Evolutionary conservation across 306 rosid species (phyloP), one percentile per base, ranked within the genome.

Genomic region (Cicer pinnatifidum): DNA sequence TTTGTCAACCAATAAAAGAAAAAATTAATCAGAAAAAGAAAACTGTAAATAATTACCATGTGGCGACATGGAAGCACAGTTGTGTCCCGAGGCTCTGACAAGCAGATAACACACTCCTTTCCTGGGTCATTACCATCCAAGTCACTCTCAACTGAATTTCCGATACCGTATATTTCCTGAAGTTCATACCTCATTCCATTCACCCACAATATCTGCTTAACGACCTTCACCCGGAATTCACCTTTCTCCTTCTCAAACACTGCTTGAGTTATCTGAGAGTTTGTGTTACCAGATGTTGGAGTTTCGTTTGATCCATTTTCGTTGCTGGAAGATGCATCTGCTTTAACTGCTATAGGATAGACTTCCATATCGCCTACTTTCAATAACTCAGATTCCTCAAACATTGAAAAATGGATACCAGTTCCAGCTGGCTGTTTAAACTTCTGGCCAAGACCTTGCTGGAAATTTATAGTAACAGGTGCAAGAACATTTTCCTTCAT

Each of bases 61-160:
- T 95, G 99, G 61, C 99, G 90, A 85, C 99, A 95, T 3, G 99
- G 99, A 81, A 95, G 99, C 63, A 88, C 93, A 15, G 97, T 87
- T 16, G 99, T 95, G 81, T 95, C 97, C 52, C 91, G 85, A 57
- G 99, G 99, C 65, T 95, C 99, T 11, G 99, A 95, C 78, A 95
- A 80, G 89, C 99, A 95, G 82, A 95, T 95, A 78, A 90, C 99
- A 6, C 99, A 95, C 81, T 95, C 99, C 86, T 91, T 95, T 70
- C 97, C 99, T 0, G 89, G 91, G 76, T 95, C 97, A 77, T 88
- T 91, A 51, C 88, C 93, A 72, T 91, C 99, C 67, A 84, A 9
- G 46, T 91, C 97, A 78, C 82, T 86, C 74, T 94, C 93, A 7
- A 90, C 97, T 6, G 99, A 91, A 80, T 89, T 95, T 7, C 93